Conservation (phyloP, 768 basidiomycete species). For the Asterophora parasitica region DNA sequence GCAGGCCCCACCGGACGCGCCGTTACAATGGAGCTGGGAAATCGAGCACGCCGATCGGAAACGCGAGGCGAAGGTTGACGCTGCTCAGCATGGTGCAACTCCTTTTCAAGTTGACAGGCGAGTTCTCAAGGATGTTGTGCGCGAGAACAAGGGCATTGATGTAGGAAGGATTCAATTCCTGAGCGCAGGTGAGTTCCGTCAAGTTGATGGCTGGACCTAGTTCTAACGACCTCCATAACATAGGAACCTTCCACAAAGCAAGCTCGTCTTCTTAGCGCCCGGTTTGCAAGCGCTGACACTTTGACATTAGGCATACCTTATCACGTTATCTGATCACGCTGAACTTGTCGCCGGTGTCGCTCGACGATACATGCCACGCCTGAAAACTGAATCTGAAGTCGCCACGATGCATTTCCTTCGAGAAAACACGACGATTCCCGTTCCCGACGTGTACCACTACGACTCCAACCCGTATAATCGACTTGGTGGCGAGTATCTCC, state of each 20-base stretch:
- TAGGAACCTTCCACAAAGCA: conserved; percentile 85
- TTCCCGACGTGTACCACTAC: conserved; percentile 71
- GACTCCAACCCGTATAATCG: conserved; percentile 84
- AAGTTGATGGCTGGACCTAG: conserved; percentile 13
- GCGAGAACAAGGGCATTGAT: conserved; percentile 60
- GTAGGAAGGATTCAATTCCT: conserved; percentile 72
- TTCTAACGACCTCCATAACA: conserved; percentile 3
- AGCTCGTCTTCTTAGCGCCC: neutral
- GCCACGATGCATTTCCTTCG: conserved; percentile 82
- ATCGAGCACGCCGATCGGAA: conserved; percentile 66
- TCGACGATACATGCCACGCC: conserved; percentile 78
- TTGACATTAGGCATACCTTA: conserved; percentile 60
- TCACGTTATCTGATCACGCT: conserved; percentile 56
- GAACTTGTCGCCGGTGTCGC: conserved; percentile 77
- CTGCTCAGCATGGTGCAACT: conserved; percentile 51
- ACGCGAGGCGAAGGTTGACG: conserved; percentile 60
- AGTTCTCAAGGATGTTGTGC: conserved; percentile 71
- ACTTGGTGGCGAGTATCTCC: conserved; percentile 78
- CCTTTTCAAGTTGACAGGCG: conserved; percentile 76
- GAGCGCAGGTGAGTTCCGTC: conserved; percentile 57
- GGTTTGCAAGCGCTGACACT: conserved; percentile 3
- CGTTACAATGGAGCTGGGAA: conserved; percentile 66
- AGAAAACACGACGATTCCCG: conserved; percentile 63
- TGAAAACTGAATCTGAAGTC: conserved; percentile 85
- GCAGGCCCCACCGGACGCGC: conserved; percentile 14